phyloP scores from a whole-genome alignment of 805 yeast genomes.

The Ogataea angusta region DNA sequence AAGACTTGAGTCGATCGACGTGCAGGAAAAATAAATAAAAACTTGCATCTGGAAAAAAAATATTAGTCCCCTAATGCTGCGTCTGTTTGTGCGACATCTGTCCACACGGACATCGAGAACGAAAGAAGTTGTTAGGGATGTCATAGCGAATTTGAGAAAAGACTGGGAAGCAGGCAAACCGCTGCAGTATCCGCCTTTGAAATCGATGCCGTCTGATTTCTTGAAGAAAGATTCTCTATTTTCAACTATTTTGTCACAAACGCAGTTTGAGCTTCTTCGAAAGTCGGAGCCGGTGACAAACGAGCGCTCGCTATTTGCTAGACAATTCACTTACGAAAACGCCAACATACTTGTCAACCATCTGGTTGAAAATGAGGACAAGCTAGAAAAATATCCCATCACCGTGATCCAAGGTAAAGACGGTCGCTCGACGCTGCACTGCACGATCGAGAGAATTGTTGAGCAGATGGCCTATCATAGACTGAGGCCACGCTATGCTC shows the following conservation, averaged over 20 bases:
- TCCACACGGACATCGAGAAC: background rate
- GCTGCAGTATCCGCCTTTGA: slow-evolving; percentile 9
- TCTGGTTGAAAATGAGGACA: slow-evolving; percentile 11
- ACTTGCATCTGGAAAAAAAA: background rate
- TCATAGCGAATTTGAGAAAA: background rate
- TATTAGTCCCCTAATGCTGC: background rate
- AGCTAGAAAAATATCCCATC: slow-evolving; percentile 13
- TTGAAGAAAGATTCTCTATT: slow-evolving; percentile 2
- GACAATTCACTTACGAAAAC: slow-evolving; percentile 10
- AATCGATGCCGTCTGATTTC: slow-evolving; percentile 14
- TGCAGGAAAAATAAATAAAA: background rate
- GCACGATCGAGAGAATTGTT: slow-evolving; percentile 22
- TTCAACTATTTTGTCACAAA: slow-evolving; percentile 2
- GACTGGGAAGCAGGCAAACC: background rate
- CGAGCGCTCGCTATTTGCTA: slow-evolving; percentile 1
- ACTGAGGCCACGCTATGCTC: slow-evolving; percentile 31
- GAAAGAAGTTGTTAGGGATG: background rate
- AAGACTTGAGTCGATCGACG: slow-evolving; percentile 4
- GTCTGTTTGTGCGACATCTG: slow-evolving; percentile 3
- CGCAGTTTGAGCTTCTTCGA: slow-evolving; percentile 10
- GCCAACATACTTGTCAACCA: slow-evolving; percentile 12
- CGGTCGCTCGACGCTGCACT: slow-evolving; percentile 9
- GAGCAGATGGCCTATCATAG: slow-evolving; percentile 29
- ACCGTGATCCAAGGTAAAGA: slow-evolving; percentile 1
- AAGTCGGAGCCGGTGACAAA: background rate